Conservation (phyloP, 75 land plant species). For the Picea glauca region DNA sequence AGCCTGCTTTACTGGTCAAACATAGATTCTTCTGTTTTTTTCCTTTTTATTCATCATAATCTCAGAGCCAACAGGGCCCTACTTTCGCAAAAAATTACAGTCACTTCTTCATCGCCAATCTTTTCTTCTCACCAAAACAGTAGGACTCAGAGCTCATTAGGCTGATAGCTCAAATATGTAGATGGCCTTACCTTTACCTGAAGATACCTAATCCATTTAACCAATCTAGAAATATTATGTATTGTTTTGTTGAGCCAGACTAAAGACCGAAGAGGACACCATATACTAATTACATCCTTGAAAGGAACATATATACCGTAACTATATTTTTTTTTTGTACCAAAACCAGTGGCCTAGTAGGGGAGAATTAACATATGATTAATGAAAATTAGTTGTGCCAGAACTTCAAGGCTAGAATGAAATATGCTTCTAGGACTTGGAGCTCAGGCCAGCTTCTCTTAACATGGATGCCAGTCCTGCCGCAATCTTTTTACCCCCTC, state of each 20-base stretch:
- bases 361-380: no score
- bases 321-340: no score
- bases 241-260: conserved; percentile 1
- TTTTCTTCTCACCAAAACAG: conserved; percentile 6
- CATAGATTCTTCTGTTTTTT: no score
- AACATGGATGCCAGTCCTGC: conserved; percentile 58
- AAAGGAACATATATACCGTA: no score
- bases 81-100: conserved; percentile 8
- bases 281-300: background rate
- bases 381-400: no score
- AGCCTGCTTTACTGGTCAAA: no score
- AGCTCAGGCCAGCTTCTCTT: conserved; percentile 20
- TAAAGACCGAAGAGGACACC: conserved; percentile 9
- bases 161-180: background rate
- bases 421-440: background rate
- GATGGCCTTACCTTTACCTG: background rate
- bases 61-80: conserved; percentile 1
- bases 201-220: background rate
- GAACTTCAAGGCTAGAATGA: no score
- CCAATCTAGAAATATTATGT: no score
- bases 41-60: no score
- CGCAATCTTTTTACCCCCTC: conserved; percentile 28
- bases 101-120: conserved; percentile 7
- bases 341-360: no score
- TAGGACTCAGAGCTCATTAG: background rate